phyloP scores from a whole-genome alignment of 768 basidiomycete genomes.

The Sporobolomyces pararoseus region DNA sequence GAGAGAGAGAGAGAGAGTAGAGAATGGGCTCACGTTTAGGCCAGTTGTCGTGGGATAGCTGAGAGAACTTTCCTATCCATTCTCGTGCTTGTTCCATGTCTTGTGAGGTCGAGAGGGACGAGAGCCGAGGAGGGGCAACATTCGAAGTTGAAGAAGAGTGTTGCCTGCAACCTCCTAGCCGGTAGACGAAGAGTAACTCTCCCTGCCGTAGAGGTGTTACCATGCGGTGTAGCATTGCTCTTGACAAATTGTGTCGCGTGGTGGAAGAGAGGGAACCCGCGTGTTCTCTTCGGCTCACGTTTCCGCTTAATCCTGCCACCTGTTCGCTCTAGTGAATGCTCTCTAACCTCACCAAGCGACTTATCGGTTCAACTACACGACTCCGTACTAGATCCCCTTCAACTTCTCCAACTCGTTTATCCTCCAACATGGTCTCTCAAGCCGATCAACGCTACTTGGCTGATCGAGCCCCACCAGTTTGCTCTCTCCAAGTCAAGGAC shows the following conservation, averaged over 20 bases:
- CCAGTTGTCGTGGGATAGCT: background rate
- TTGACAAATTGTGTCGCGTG: background rate
- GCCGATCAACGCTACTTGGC: constrained; percentile 60
- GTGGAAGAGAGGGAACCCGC: background rate
- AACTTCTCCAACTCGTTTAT: background rate
- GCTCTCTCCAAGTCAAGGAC: constrained; percentile 64
- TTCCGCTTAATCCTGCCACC: background rate
- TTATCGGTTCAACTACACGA: background rate
- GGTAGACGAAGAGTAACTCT: too few relatives aligned
- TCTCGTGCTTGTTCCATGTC: constrained; percentile 21
- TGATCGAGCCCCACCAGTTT: constrained; percentile 71
- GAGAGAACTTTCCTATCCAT: constrained; percentile 15
- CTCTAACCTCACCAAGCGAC: constrained; percentile 4
- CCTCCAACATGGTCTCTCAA: background rate
- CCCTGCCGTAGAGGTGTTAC: too few relatives aligned
- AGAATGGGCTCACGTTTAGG: constrained; percentile 22
- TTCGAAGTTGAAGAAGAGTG: background rate
- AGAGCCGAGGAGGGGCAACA: constrained; percentile 9
- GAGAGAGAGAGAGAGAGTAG: background rate
- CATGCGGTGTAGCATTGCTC: background rate
- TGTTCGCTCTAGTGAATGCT: constrained; percentile 5
- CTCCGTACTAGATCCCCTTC: background rate
- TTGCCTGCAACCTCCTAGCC: background rate
- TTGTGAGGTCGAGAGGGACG: constrained; percentile 9
- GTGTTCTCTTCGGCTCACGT: background rate